Evolutionary conservation across 2,329 filamentous ascomycete genomes (phyloP).

Genomic region (Laburnicola sp.): DNA sequence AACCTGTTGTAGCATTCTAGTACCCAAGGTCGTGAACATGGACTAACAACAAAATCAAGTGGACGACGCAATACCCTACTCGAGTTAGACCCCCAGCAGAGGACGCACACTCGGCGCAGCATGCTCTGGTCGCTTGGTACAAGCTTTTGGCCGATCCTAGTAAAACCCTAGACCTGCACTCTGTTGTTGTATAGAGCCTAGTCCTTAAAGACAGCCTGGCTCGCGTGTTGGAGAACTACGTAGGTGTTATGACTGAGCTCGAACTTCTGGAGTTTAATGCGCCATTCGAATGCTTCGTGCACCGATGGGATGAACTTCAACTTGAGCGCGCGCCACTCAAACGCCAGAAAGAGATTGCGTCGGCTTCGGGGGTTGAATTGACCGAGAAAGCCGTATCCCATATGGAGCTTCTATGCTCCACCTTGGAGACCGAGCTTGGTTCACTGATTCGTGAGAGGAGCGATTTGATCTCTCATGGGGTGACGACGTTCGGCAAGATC

Average conservation of each 20-base stretch:
- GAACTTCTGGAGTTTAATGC: constrained; percentile 36
- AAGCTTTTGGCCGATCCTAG: constrained; percentile 20
- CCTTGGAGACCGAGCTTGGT: constrained; percentile 16
- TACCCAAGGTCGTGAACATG: too few relatives aligned
- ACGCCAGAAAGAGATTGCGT: not conserved
- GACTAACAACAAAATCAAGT: constrained; percentile 17
- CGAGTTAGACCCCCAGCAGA: constrained; percentile 41
- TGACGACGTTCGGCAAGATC: constrained; percentile 16
- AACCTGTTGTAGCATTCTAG: too few relatives aligned
- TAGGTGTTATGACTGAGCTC: constrained; percentile 35
- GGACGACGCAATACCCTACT: constrained; percentile 47
- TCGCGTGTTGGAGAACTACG: constrained; percentile 32
- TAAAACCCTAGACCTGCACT: constrained; percentile 26
- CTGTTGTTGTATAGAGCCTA: constrained; percentile 41
- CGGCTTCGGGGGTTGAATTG: not conserved
- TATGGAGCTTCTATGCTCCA: constrained; percentile 12
- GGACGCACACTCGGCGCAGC: constrained; percentile 9
- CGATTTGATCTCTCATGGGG: constrained; percentile 20
- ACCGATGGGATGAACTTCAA: constrained; percentile 16
- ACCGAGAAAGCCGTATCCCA: constrained; percentile 1
- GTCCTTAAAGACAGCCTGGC: constrained; percentile 35
- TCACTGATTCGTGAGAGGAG: constrained; percentile 16
- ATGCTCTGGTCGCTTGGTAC: constrained; percentile 21
- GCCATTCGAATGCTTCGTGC: constrained; percentile 29
- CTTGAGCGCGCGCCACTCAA: constrained; percentile 1